A percentile compares a stretch with the other conserved stretches of the same genome.
These are phyloP conservation scores for Backusella morwellensis DNA, from an alignment of 192 early-diverging fungal species.

Conservation along the genomic window DNA sequence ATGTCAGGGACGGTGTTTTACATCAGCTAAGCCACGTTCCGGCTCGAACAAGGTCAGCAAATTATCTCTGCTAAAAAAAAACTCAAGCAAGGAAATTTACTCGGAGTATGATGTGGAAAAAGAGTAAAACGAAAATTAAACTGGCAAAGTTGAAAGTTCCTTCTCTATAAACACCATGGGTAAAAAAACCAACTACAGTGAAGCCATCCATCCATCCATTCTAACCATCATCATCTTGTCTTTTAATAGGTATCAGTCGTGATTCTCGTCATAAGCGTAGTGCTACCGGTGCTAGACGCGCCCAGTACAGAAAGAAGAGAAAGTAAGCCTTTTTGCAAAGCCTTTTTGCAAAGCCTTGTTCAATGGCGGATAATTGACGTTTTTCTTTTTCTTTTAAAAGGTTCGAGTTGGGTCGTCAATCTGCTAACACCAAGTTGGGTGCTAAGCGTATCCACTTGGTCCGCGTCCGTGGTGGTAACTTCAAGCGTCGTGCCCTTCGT, in stretches of 20 bases:
- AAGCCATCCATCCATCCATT: conserved; percentile 32
- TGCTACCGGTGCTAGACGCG: conserved; percentile 97
- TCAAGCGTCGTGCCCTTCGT: conserved; percentile 97
- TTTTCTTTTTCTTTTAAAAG: conserved; percentile 8
- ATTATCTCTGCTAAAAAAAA: not conserved
- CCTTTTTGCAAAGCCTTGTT: not conserved
- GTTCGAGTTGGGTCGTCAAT: conserved; percentile 99
- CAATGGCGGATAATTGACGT: not conserved
- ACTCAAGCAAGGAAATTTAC: not conserved
- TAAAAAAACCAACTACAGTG: conserved; percentile 1
- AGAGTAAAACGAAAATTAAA: conserved; percentile 15
- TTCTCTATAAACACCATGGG: conserved; percentile 25
- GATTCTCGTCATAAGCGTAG: conserved; percentile 99
- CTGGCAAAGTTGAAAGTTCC: conserved; percentile 12
- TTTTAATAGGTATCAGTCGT: conserved; percentile 91
- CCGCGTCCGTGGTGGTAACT: conserved; percentile 98
- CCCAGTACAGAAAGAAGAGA: conserved; percentile 99
- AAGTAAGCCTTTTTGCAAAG: conserved; percentile 52
- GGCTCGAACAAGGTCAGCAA: not conserved
- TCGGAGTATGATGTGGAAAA: conserved; percentile 10
- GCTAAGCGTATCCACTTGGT: conserved; percentile 95
- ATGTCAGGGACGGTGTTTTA: not conserved
- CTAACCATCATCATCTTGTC: not conserved
- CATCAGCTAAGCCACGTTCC: not conserved
- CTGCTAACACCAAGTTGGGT: conserved; percentile 97